A percentile compares a stretch with the other conserved stretches of the same genome.
Conservation (phyloP, 129 eudicot genomes). For the Pittosporum tobira region DNA sequence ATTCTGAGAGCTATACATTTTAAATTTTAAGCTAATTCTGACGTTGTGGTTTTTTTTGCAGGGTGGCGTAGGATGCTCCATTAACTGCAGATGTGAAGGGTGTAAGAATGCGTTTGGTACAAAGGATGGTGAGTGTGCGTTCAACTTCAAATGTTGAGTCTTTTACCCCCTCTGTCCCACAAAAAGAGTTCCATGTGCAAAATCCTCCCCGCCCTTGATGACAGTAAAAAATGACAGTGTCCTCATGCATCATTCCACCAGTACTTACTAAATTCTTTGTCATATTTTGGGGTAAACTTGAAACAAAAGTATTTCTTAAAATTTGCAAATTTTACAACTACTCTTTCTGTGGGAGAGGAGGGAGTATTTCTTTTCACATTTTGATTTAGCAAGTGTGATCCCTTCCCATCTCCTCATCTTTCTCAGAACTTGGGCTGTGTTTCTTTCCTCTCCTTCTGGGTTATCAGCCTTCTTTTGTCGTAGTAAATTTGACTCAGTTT, state of each 20-base stretch:
- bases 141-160: background rate
- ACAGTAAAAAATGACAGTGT: too few relatives aligned
- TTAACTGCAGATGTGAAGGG: conserved; percentile 96
- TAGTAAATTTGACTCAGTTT: background rate
- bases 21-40: conserved; percentile 20
- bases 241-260: too few relatives aligned
- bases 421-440: background rate
- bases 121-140: conserved; percentile 62
- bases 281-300: too few relatives aligned
- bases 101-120: conserved; percentile 97
- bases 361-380: background rate
- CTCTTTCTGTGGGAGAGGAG: too few relatives aligned
- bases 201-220: too few relatives aligned
- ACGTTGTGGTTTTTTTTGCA: conserved; percentile 15
- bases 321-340: too few relatives aligned
- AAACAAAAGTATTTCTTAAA: too few relatives aligned
- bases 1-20: conserved; percentile 8
- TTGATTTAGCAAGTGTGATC: background rate
- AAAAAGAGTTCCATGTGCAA: too few relatives aligned
- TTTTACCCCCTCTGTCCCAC: too few relatives aligned
- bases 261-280: too few relatives aligned
- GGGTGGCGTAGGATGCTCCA: conserved; percentile 99
- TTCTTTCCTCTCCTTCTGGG: background rate
- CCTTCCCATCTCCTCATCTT: background rate
- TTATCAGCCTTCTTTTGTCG: background rate